These are phyloP conservation scores for Sextonia rubra DNA, from an alignment of 164 flowering plant genomes.

Conservation along the genomic window DNA sequence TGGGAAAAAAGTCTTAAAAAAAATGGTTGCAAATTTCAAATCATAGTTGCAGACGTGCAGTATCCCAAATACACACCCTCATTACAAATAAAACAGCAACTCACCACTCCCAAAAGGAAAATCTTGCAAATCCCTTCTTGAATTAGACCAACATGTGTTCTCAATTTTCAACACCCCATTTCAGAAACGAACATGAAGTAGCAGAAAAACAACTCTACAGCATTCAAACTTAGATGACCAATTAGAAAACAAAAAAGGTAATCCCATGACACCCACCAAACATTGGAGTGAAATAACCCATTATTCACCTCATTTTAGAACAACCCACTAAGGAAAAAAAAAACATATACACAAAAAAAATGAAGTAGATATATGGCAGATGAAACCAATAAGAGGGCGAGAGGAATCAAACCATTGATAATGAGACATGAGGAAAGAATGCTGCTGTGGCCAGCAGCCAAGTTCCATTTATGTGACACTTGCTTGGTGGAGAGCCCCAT, in stretches of 20 bases:
- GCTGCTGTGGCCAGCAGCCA: too few relatives aligned
- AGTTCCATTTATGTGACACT: too few relatives aligned
- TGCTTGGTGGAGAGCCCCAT: too few relatives aligned
- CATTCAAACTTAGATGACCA: neutral
- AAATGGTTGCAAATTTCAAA: too few relatives aligned
- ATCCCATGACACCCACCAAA: neutral
- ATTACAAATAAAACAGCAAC: neutral
- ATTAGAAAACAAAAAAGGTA: neutral
- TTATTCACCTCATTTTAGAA: neutral
- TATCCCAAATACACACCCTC: neutral
- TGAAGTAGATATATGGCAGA: neutral
- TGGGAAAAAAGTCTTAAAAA: too few relatives aligned
- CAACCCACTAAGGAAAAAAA: neutral
- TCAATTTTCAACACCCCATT: neutral
- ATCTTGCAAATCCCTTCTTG: neutral
- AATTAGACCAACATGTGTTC: neutral
- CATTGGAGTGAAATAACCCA: neutral
- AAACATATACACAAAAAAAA: neutral
- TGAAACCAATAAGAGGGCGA: too few relatives aligned
- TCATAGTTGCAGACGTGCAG: neutral
- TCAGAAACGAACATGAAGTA: neutral
- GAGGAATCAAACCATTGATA: neutral
- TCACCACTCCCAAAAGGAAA: neutral
- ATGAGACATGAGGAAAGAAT: neutral
- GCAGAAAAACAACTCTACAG: neutral